Evolutionary conservation across 2,329 filamentous ascomycete genomes (phyloP).

Genomic region (Sarocladium brachiariae): DNA sequence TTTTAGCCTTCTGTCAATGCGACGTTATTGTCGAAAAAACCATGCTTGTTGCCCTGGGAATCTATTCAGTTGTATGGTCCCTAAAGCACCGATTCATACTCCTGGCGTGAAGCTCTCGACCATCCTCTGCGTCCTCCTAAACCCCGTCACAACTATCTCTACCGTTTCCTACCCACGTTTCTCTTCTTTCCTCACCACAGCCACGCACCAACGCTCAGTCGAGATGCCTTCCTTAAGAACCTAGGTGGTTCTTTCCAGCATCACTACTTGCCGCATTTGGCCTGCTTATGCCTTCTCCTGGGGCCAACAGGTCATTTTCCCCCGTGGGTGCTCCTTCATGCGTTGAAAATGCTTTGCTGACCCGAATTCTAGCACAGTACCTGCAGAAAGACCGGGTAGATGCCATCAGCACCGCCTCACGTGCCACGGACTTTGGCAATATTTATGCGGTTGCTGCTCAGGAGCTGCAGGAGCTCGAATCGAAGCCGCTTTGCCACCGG

Average conservation of each 20-base stretch:
- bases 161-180: too few species aligned
- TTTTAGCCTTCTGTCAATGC: too few species aligned
- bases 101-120: too few species aligned
- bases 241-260: conserved; percentile 2
- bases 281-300: conserved; percentile 9
- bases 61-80: too few species aligned
- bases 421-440: conserved; percentile 19
- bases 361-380: background rate
- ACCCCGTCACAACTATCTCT: too few species aligned
- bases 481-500: conserved; percentile 50
- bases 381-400: background rate
- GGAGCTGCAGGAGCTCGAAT: conserved; percentile 49
- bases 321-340: conserved; percentile 4
- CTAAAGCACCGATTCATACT: too few species aligned
- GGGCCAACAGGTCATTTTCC: conserved; percentile 8
- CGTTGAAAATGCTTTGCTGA: background rate
- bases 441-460: conserved; percentile 41
- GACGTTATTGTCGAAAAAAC: too few species aligned
- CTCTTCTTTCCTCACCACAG: too few species aligned
- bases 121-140: too few species aligned
- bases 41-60: too few species aligned
- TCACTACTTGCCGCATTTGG: background rate
- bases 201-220: too few species aligned
- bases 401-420: conserved; percentile 11
- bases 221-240: background rate